Base-by-base conservation (phyloP, 176 grass and related monocot species). In the Carex scoparia region DNA sequence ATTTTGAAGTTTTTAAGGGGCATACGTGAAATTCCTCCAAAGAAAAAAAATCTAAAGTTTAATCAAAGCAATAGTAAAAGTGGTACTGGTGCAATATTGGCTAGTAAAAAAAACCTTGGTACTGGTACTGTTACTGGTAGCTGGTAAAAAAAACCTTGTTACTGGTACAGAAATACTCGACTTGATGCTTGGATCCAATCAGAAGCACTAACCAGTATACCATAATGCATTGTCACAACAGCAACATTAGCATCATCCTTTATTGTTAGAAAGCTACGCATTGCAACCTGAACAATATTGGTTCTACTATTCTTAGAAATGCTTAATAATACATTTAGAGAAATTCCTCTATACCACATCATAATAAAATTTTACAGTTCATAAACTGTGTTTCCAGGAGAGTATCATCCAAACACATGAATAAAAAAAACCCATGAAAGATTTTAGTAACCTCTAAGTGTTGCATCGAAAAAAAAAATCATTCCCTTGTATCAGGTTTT, bases 201-300 rank as follows among this genome's bases (percentile, higher is more conserved):
- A 18, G 59, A 87, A 80, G 72, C 15, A 61, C 88, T 70, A 79
- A 98, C 95, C 95, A 95, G 95, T 89, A 98, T 95, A 80, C 95
- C 93, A 89, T 89, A 98, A 93, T 88, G 95, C 95, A 98, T 98
- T 70, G 91, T 92, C 44, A 86, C 89, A 89, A 98, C 95, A 79
- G 93, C 95, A 87, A 98, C 95, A 95, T 98, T 89, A 85, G 93
- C 91, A 58, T 91, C 89, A 91, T 98, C 95, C 80, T 98, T 93
- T 46, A 98, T 90, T 19, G 91, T 92, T 89, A 84, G 87, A 84
- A 98, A 98, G 88, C 94, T 98, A 64, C 95, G 94, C 93, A 98
- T 98, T 16, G 95, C 95, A 81, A 95, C 95, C 95, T 95, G 84
- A 87, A 85, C 46, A 86, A 14, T 33, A 74, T 74, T 87, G 4